Conservation (phyloP, 75 land plant species). For the Isoetes taiwanensis region DNA sequence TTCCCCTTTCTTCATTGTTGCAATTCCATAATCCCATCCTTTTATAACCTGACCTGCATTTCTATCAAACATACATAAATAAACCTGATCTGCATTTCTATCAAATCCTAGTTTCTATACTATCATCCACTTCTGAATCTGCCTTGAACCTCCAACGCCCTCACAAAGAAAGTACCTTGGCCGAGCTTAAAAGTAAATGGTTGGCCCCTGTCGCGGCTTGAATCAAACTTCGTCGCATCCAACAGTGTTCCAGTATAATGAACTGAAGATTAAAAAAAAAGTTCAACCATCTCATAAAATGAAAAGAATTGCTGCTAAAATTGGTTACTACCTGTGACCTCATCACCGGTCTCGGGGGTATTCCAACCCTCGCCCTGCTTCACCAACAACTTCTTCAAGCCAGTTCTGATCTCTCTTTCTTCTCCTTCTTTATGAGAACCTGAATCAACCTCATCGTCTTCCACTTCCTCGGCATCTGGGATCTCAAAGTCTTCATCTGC, state of each 20-base stretch:
- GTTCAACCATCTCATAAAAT: too few species aligned
- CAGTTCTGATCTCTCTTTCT: slow-evolving; percentile 4
- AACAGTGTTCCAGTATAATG: slow-evolving; percentile 1
- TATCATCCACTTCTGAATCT: too few species aligned
- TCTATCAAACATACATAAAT: neutral
- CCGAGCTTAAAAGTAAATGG: slow-evolving; percentile 3
- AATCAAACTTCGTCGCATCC: slow-evolving; percentile 5
- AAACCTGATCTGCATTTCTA: too few species aligned
- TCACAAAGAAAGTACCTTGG: too few species aligned
- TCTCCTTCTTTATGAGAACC: slow-evolving; percentile 10
- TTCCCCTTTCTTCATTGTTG: slow-evolving; percentile 77
- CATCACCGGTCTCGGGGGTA: slow-evolving; percentile 17
- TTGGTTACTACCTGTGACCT: slow-evolving; percentile 19
- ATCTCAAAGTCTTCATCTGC: slow-evolving; percentile 21
- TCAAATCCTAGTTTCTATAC: too few species aligned
- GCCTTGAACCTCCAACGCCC: too few species aligned
- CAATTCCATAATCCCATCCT: slow-evolving; percentile 65
- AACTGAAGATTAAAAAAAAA: too few species aligned
- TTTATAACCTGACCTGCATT: slow-evolving; percentile 41
- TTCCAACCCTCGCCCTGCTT: slow-evolving; percentile 15
- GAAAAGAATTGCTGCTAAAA: too few species aligned
- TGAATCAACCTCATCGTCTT: slow-evolving; percentile 1
- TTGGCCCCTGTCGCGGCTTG: neutral
- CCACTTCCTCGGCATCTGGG: slow-evolving; percentile 15
- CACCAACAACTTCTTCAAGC: slow-evolving; percentile 10